These are phyloP conservation scores for Monosporascus sp. DNA, from an alignment of 2,329 filamentous ascomycete genomes.

Conservation along the genomic window DNA sequence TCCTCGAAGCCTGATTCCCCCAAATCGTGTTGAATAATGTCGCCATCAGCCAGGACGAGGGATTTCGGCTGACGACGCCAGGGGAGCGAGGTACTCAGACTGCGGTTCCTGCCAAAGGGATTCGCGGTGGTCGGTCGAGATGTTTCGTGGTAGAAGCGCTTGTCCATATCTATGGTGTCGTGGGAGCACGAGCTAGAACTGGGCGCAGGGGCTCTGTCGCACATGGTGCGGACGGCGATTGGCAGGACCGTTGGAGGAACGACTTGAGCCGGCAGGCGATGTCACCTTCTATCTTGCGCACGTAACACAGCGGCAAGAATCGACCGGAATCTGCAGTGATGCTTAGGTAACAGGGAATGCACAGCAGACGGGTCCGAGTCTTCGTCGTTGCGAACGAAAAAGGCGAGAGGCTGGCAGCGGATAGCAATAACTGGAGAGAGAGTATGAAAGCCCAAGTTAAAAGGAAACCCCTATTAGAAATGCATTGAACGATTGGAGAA, in stretches of 20 bases:
- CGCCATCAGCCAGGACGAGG: slow-evolving; percentile 13
- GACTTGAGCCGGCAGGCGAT: background rate
- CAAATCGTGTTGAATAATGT: slow-evolving; percentile 22
- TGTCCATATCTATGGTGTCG: slow-evolving; percentile 20
- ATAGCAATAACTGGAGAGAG: no score
- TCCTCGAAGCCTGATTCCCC: slow-evolving; percentile 23
- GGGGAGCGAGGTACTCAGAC: slow-evolving; percentile 45
- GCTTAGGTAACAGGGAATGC: background rate
- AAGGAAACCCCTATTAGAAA: background rate
- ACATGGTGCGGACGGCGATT: slow-evolving; percentile 2
- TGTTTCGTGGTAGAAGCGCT: slow-evolving; percentile 17
- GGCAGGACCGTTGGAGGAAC: background rate
- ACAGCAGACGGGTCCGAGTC: background rate
- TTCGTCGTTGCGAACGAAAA: background rate
- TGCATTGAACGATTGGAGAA: background rate
- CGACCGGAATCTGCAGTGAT: background rate
- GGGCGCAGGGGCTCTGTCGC: slow-evolving; percentile 17
- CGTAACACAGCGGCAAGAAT: background rate
- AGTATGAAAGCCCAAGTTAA: background rate
- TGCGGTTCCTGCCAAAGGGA: slow-evolving; percentile 33
- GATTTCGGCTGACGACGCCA: slow-evolving; percentile 45
- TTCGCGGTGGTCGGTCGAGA: slow-evolving; percentile 26
- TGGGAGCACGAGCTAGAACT: slow-evolving; percentile 24
- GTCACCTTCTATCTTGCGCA: background rate
- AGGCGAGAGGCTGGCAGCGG: background rate